These are phyloP conservation scores for Heritiera fomes DNA, from an alignment of 345 rosid genomes.

Conservation along the genomic window DNA sequence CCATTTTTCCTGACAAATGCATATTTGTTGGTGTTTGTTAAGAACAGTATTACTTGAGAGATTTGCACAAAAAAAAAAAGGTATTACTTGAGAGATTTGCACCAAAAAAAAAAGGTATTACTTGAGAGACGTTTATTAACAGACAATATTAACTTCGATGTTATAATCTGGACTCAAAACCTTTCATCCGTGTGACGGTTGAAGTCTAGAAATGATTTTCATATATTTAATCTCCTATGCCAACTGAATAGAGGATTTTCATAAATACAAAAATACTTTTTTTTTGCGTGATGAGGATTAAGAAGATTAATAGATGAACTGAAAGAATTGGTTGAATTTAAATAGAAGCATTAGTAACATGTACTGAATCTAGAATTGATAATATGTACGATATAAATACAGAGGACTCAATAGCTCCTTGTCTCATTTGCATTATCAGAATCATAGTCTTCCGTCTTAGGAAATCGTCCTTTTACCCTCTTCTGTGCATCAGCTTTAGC, in stretches of 20 bases:
- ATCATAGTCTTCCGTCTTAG: conserved; percentile 31
- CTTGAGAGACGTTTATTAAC: conserved; percentile 12
- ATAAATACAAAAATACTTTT: neutral
- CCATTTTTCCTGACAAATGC: neutral
- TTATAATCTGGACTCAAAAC: too few species aligned
- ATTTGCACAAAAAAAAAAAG: neutral
- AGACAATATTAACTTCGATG: neutral
- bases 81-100: conserved; percentile 6
- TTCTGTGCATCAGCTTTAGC: conserved; percentile 31
- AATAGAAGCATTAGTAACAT: conserved; percentile 9
- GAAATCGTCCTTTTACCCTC: conserved; percentile 31
- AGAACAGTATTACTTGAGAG: conserved; percentile 6
- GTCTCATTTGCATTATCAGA: conserved; percentile 29
- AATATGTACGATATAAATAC: conserved; percentile 16
- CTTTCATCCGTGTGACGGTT: too few species aligned
- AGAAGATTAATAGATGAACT: neutral
- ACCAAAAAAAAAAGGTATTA: neutral
- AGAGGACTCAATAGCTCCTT: conserved; percentile 26
- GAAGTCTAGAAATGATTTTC: too few species aligned
- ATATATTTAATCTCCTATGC: neutral
- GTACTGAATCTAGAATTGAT: neutral
- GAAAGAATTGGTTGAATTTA: conserved; percentile 20
- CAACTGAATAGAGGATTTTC: neutral
- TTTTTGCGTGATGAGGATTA: neutral
- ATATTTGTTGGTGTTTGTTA: conserved; percentile 1